Evolutionary conservation across 2,329 filamentous ascomycete species (phyloP).

Genomic region (Aspergillus proliferans): DNA sequence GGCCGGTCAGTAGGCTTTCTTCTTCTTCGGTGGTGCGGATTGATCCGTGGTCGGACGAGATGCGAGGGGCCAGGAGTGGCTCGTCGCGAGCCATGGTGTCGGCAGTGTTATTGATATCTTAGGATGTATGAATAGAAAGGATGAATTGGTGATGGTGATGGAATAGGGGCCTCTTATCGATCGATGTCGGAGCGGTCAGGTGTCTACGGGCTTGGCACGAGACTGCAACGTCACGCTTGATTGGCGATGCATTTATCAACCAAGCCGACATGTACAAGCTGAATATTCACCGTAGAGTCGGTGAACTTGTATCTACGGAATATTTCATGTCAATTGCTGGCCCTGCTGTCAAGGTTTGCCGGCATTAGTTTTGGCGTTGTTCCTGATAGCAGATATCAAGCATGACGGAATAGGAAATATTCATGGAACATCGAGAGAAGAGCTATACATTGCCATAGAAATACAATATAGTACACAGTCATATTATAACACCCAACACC

Average conservation of each 20-base stretch:
- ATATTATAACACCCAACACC: constrained; percentile 1
- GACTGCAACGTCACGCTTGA: not conserved
- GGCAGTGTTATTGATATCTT: too few relatives aligned
- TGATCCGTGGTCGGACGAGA: constrained; percentile 52
- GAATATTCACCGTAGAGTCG: not conserved
- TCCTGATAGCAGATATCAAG: not conserved
- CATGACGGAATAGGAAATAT: not conserved
- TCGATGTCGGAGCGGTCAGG: too few relatives aligned
- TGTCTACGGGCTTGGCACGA: not conserved
- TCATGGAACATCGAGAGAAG: not conserved
- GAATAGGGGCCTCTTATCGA: not conserved
- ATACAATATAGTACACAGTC: not conserved
- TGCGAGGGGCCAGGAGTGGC: constrained; percentile 49
- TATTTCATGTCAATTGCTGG: too few relatives aligned
- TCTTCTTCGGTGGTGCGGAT: constrained; percentile 55
- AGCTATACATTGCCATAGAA: not conserved
- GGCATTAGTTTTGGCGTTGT: not conserved
- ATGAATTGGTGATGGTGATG: not conserved
- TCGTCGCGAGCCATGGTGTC: constrained; percentile 28
- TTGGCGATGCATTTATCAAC: not conserved
- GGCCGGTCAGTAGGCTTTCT: constrained; percentile 56
- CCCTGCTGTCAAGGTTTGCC: too few relatives aligned
- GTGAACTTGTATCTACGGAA: too few relatives aligned
- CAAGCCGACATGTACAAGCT: not conserved
- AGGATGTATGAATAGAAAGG: not conserved